Percentiles rank a stretch among this genome's conserved stretches.
Evolutionary conservation across 805 yeast genomes (phyloP).

Genomic region (Candida chilensis): DNA sequence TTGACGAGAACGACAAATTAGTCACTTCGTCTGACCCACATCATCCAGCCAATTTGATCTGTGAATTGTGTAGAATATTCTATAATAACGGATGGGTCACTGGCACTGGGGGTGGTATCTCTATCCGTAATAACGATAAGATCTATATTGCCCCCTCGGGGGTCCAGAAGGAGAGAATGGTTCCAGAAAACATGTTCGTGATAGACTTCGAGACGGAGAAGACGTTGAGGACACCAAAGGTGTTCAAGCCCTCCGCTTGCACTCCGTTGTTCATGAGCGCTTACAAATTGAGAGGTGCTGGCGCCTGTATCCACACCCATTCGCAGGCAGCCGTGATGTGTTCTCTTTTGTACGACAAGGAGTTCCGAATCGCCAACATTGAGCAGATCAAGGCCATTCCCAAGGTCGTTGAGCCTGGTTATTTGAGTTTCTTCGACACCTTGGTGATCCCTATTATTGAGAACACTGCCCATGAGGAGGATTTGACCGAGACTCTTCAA

Average conservation of each 20-base stretch:
- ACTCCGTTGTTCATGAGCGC: conserved; percentile 81
- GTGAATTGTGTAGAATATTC: conserved; percentile 70
- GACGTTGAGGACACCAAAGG: conserved; percentile 51
- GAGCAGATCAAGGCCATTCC: conserved; percentile 95
- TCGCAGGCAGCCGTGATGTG: conserved; percentile 83
- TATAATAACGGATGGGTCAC: conserved; percentile 86
- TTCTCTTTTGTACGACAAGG: conserved; percentile 59
- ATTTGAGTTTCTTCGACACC: conserved; percentile 64
- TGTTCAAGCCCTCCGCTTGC: conserved; percentile 85
- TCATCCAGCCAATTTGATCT: conserved; percentile 81
- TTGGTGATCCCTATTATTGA: conserved; percentile 85
- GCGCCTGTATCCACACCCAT: conserved; percentile 93
- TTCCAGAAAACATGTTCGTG: conserved; percentile 76
- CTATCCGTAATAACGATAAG: conserved; percentile 46
- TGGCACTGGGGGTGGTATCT: conserved; percentile 95
- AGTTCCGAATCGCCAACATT: conserved; percentile 67
- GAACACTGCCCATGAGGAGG: conserved; percentile 84
- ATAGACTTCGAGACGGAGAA: conserved; percentile 44
- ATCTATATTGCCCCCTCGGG: conserved; percentile 92
- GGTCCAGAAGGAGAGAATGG: conserved; percentile 84
- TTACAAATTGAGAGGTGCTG: conserved; percentile 60
- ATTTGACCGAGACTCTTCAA: conserved; percentile 57
- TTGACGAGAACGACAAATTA: conserved; percentile 10
- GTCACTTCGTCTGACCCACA: conserved; percentile 34
- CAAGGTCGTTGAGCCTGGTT: conserved; percentile 52